Conservation (phyloP, 495 filamentous ascomycete species). For the Hypoxylon rickii region DNA sequence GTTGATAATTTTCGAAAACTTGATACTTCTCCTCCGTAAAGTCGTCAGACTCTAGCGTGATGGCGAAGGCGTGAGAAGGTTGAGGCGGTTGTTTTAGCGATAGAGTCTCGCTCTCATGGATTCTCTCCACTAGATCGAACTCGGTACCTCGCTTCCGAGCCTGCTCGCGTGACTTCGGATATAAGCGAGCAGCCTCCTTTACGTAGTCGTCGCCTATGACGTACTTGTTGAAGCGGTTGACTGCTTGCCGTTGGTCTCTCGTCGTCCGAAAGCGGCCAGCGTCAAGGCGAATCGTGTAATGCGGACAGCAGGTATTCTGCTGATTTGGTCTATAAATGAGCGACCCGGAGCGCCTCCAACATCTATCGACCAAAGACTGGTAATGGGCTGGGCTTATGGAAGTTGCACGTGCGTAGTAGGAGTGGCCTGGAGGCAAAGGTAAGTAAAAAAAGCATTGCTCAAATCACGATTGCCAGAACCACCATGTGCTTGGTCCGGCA, state of each 20-base stretch:
- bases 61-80: slow-evolving; percentile 78
- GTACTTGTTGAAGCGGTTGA: slow-evolving; percentile 90
- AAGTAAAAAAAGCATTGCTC: slow-evolving; percentile 33
- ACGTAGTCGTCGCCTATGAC: slow-evolving; percentile 80
- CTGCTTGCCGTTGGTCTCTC: slow-evolving; percentile 81
- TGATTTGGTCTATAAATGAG: slow-evolving; percentile 93
- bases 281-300: slow-evolving; percentile 89
- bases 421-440: slow-evolving; percentile 64
- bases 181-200: slow-evolving; percentile 69
- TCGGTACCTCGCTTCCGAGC: slow-evolving; percentile 71
- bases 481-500: slow-evolving; percentile 25
- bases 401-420: slow-evolving; percentile 76
- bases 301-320: slow-evolving; percentile 84
- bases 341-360: slow-evolving; percentile 84
- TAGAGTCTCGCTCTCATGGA: slow-evolving; percentile 69
- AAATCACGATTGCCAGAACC: slow-evolving; percentile 36
- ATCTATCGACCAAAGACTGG: slow-evolving; percentile 79
- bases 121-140: slow-evolving; percentile 71
- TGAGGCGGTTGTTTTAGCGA: slow-evolving; percentile 61
- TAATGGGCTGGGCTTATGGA: slow-evolving; percentile 75
- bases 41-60: slow-evolving; percentile 77
- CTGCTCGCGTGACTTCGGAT: slow-evolving; percentile 81
- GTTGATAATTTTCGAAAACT: slow-evolving; percentile 87
- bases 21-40: slow-evolving; percentile 87
- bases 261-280: slow-evolving; percentile 69